Percentiles rank a stretch among this genome's conserved stretches.
These are phyloP conservation scores for Buddleja alternifolia DNA, from an alignment of 257 asterid species.

Conservation along the genomic window DNA sequence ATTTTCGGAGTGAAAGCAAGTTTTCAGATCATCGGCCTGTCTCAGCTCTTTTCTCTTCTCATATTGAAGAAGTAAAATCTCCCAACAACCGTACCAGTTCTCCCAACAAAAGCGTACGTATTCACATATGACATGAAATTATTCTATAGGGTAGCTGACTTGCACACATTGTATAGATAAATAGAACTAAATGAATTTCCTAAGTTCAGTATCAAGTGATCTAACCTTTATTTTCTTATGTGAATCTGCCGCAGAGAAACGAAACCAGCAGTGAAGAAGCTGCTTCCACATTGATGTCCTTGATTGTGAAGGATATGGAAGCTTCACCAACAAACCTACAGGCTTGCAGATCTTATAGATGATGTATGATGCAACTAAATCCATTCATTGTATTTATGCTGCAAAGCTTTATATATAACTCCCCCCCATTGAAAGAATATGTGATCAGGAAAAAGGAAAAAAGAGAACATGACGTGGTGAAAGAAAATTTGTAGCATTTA, in stretches of 20 bases:
- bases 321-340: conserved; percentile 39
- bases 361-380: conserved; percentile 24
- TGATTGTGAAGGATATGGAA: conserved; percentile 48
- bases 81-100: conserved; percentile 32
- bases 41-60: conserved; percentile 79
- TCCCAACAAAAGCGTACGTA: conserved; percentile 50
- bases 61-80: conserved; percentile 46
- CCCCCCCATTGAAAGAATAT: conserved; percentile 13
- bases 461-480: conserved; percentile 20
- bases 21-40: conserved; percentile 96
- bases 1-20: conserved; percentile 89
- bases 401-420: conserved; percentile 9
- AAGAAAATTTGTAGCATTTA: conserved; percentile 13
- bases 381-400: conserved; percentile 28
- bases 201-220: conserved; percentile 9
- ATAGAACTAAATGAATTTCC: not conserved
- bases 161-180: not conserved
- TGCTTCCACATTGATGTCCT: conserved; percentile 41
- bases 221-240: conserved; percentile 18
- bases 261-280: conserved; percentile 40
- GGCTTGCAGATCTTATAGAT: conserved; percentile 33
- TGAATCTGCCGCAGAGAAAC: conserved; percentile 40
- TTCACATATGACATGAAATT: conserved; percentile 12
- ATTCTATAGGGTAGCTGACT: conserved; percentile 10
- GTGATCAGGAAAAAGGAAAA: conserved; percentile 19